These are phyloP conservation scores for Pythium volutum DNA, from an alignment of 352 stramenopile species.

Conservation along the genomic window DNA sequence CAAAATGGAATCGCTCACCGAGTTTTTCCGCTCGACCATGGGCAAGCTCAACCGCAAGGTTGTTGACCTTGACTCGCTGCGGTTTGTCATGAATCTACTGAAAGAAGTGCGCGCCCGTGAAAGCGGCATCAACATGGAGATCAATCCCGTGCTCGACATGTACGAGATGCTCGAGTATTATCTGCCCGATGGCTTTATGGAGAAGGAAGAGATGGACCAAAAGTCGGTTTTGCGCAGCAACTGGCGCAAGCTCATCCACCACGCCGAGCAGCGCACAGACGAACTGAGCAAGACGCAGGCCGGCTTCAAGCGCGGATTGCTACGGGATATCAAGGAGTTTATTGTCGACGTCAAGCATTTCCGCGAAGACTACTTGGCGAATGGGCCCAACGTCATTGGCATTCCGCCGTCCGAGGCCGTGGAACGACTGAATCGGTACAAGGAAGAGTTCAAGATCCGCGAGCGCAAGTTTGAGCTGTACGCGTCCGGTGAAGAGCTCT, in stretches of 20 bases:
- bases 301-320: conserved; percentile 94
- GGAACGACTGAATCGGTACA: conserved; percentile 96
- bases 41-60: conserved; percentile 93
- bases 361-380: conserved; percentile 94
- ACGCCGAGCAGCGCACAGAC: conserved; percentile 92
- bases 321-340: conserved; percentile 96
- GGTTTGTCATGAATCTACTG: conserved; percentile 97
- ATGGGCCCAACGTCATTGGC: conserved; percentile 97
- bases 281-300: conserved; percentile 95
- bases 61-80: conserved; percentile 95
- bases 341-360: conserved; percentile 96
- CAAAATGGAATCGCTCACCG: conserved; percentile 93
- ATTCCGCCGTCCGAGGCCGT: conserved; percentile 96
- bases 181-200: conserved; percentile 95
- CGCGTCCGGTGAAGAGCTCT: conserved; percentile 95
- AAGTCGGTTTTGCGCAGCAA: conserved; percentile 96
- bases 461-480: conserved; percentile 98
- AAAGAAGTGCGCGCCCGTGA: conserved; percentile 97
- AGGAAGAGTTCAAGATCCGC: conserved; percentile 97
- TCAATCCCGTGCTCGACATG: conserved; percentile 98
- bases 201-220: conserved; percentile 99
- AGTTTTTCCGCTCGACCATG: conserved; percentile 95
- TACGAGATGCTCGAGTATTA: conserved; percentile 97
- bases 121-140: conserved; percentile 98
- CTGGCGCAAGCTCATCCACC: conserved; percentile 97